A percentile compares a stretch with the other conserved stretches of the same genome.
Evolutionary conservation across 139 green algal species (phyloP).

Genomic region (Chlorella ohadii): DNA sequence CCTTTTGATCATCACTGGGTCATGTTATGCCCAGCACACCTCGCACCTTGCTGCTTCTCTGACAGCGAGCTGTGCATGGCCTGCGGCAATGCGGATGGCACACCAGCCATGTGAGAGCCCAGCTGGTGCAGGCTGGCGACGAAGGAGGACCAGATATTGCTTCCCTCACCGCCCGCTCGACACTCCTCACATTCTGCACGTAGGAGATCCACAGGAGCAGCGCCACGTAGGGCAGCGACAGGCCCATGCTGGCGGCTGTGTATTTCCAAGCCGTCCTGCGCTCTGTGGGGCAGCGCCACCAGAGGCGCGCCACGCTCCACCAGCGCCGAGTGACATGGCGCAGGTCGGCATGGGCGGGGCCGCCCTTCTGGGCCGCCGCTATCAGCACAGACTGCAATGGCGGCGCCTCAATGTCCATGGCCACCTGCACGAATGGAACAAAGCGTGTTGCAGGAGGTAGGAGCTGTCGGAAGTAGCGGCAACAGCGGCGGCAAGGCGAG

Average conservation of each 20-base stretch:
- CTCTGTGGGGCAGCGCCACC: constrained; percentile 32
- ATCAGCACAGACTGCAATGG: neutral
- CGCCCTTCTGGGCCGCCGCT: too few species aligned
- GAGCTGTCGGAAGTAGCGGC: too few species aligned
- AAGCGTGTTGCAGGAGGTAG: too few species aligned
- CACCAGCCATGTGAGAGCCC: too few species aligned
- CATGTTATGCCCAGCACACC: neutral
- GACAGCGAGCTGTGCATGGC: constrained; percentile 71
- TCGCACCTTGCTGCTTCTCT: constrained; percentile 68
- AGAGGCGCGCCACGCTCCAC: constrained; percentile 13
- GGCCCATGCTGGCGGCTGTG: constrained; percentile 13
- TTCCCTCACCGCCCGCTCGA: too few species aligned
- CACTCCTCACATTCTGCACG: constrained; percentile 55
- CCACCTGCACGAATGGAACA: neutral
- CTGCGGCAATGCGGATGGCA: too few species aligned
- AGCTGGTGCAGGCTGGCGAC: too few species aligned
- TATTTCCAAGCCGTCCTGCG: constrained; percentile 44
- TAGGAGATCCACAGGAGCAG: constrained; percentile 67
- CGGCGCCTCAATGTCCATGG: neutral
- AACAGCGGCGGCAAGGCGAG: neutral
- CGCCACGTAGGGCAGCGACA: constrained; percentile 59
- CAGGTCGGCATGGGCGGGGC: too few species aligned
- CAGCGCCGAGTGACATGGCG: neutral
- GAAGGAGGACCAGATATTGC: too few species aligned
- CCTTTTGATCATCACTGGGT: too few species aligned